Conservation (phyloP, 2,329 filamentous ascomycete species). For the Xylariaceae sp. region DNA sequence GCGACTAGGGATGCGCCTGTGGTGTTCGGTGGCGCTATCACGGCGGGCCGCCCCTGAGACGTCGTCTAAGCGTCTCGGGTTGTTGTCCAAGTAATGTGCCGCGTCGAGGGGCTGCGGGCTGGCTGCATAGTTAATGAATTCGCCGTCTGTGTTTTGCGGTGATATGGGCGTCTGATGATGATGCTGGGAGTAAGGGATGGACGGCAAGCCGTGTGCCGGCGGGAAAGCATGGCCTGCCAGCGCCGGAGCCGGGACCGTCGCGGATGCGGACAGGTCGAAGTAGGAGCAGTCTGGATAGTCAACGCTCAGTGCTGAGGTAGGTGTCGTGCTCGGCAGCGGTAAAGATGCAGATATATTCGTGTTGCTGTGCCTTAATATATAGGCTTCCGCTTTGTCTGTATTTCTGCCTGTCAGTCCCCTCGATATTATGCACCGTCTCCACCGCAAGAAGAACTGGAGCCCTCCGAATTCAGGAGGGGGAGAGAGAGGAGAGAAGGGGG, state of each 20-base stretch:
- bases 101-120: constrained; percentile 17
- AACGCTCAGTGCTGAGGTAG: constrained; percentile 15
- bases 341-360: constrained; percentile 10
- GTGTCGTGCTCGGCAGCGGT: constrained; percentile 8
- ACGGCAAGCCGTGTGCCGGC: constrained; percentile 12
- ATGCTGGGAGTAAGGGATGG: constrained; percentile 12
- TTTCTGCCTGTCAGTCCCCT: constrained; percentile 11
- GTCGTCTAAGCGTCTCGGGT: constrained; percentile 9
- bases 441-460: not conserved
- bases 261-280: constrained; percentile 16
- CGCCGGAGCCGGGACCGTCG: constrained; percentile 8
- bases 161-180: constrained; percentile 12
- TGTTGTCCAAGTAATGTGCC: constrained; percentile 17
- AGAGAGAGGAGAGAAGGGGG: not conserved
- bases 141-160: constrained; percentile 18
- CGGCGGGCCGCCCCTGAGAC: constrained; percentile 6
- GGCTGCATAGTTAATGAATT: constrained; percentile 20
- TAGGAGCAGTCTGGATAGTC: constrained; percentile 17
- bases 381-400: constrained; percentile 24
- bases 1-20: constrained; percentile 19
- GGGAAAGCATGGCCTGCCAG: constrained; percentile 14
- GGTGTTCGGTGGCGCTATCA: constrained; percentile 10
- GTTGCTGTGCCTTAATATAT: constrained; percentile 20
- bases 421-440: not conserved
- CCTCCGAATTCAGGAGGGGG: not conserved